Evolutionary conservation across 352 stramenopile genomes (phyloP), one percentile per base, ranked within the genome.

Genomic region (Discostella stelligera): DNA sequence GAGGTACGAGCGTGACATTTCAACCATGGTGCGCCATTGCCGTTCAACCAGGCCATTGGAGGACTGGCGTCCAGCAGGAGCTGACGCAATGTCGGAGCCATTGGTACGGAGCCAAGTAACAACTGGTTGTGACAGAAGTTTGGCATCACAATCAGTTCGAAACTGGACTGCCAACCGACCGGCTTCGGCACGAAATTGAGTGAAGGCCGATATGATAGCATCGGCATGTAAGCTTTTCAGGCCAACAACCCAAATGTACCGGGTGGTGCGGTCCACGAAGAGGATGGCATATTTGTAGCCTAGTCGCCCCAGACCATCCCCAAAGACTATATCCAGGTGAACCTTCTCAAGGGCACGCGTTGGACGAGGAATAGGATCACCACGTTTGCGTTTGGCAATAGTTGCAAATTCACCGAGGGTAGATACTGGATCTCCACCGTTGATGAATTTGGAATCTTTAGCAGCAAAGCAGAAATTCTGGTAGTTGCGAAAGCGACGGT

Each of bases 11-110:
- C 61, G 52, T 8, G 52, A 20, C 70, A 78, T 78, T 10, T 66
- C 13, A 0, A 71, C 32, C 25, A 79, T 70, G 1, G 44, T 70
- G 8, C 62, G 48, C 71, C 71, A 79, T 5, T 50, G 25, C 5
- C 25, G n/a, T 32, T 77, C 37, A 41, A 71, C 69, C 7, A 77
- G 61, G 37, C 69, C 61, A 61, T 77, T 71, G 27, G 69, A 77
- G 3, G 61, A 72, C 37, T 78, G 61, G 3, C 54, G 20, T 6
- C 53, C 32, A 13, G 69, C 62, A 2, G 69, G 59, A 30, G 50
- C 37, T 20, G 52, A 32, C 18, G 66, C 53, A 21, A 77, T 71
- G 41, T 68, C 41, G 23, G 59, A 59, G 18, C 61, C 8, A 55
- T 73, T 55, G 6, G 14, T 0, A 9, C 39, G 9, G 23, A 79